Base-by-base conservation (phyloP, 495 filamentous ascomycete species). In the Choiromyces venosus region DNA sequence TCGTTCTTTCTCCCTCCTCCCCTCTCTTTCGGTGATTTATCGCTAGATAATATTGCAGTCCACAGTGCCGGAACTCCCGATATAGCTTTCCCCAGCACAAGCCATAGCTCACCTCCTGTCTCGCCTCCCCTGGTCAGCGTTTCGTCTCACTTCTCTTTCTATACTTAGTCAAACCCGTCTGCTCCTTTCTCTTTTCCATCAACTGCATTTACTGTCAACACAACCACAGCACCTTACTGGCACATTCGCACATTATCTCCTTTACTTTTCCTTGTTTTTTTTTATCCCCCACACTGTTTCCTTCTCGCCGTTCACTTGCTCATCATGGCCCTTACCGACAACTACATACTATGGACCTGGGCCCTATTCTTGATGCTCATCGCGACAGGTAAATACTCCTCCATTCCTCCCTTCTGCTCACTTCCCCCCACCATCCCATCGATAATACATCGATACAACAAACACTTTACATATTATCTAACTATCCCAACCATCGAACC, bases 321-420 rank as follows among this genome's bases (percentile, higher is more conserved):
- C 69, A 35, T 25, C 38, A 80, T 79, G 71, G 74, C 68, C 65
- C 66, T 79, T 65, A 71, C 74, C 35, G 74, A 81, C 52, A 79
- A 72, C 70, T 93, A 93, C 84, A 78, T 97, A 73, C 87, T 97
- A 83, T 97, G 93, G 86, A 86, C 87, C 71, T 81, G 91, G 69
- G 85, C 87, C 74, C 86, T 94, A 80, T 79, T 87, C 37, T 83
- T 89, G 75, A 84, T 93, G 78, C 74, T 92, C 69, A 79, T 86
- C 69, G 86, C 87, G 35, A 89, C 88, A 33, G 85, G 89, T 91
- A 85, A 73, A 83, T 82, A 74, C 64, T 71, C 68, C 46, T 42
- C 46, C n/a, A 29, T 56, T 56, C 71, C 74, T 61, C 68, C 72
- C 67, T 73, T 74, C 70, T 61, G 56, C 71, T 46, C 38, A 42